A percentile compares a stretch with the other conserved stretches of the same genome.
These are phyloP conservation scores for Dioszegia aurantiaca DNA, from an alignment of 768 basidiomycete genomes.

Conservation along the genomic window DNA sequence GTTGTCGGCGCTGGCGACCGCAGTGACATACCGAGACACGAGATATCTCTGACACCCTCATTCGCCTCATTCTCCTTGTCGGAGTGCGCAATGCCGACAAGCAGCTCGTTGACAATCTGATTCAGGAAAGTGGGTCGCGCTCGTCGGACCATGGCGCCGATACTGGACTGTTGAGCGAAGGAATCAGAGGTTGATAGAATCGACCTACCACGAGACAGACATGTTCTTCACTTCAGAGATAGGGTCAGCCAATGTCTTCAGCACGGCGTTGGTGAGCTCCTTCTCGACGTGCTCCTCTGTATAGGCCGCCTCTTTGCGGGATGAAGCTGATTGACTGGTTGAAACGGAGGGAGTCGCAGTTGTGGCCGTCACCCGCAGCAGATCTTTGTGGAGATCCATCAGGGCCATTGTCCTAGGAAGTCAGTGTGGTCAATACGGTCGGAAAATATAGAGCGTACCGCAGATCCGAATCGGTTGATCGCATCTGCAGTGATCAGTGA, in stretches of 20 bases:
- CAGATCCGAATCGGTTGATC: conserved; percentile 43
- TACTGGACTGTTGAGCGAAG: conserved; percentile 55
- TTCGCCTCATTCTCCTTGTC: conserved; percentile 70
- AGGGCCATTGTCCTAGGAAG: conserved; percentile 67
- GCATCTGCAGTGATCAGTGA: conserved; percentile 32
- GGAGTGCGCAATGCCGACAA: conserved; percentile 76
- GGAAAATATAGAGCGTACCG: conserved; percentile 19
- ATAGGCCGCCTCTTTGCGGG: conserved; percentile 56
- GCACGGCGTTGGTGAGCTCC: conserved; percentile 77
- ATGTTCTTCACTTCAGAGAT: conserved; percentile 98
- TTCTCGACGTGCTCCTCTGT: conserved; percentile 80
- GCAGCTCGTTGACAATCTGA: conserved; percentile 80
- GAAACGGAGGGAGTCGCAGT: not conserved
- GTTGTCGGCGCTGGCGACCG: not conserved
- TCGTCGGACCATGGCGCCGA: conserved; percentile 88
- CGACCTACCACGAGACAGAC: conserved; percentile 85
- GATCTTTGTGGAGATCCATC: conserved; percentile 86
- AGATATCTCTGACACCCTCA: conserved; percentile 67
- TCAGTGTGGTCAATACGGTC: not conserved
- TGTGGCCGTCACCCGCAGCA: conserved; percentile 66
- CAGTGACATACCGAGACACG: conserved; percentile 69
- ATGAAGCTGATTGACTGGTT: conserved; percentile 18
- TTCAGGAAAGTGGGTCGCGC: conserved; percentile 74
- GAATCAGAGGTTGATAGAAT: not conserved
- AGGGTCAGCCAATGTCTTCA: conserved; percentile 76